Conservation (phyloP, 2,329 filamentous ascomycete genomes). For the Xylariaceae sp. region DNA sequence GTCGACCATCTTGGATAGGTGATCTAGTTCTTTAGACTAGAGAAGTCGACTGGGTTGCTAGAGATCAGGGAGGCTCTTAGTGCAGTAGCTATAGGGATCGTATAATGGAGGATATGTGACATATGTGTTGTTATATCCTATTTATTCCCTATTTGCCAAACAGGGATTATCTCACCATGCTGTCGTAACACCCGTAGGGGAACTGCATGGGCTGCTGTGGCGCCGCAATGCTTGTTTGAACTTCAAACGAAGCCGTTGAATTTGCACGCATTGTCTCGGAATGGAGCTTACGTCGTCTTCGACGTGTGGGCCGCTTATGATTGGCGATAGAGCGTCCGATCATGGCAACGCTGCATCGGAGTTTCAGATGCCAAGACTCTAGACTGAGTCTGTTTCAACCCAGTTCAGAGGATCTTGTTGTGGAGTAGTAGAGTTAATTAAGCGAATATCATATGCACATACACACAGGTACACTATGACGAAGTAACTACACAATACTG, state of each 20-base stretch:
- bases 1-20: too few relatives aligned
- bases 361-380: slow-evolving; percentile 27
- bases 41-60: too few relatives aligned
- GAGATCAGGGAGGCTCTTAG: too few relatives aligned
- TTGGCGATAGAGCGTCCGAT: not conserved
- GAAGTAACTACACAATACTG: too few relatives aligned
- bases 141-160: too few relatives aligned
- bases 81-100: too few relatives aligned
- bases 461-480: not conserved
- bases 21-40: too few relatives aligned
- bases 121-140: too few relatives aligned
- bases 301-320: not conserved
- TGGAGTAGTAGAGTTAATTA: not conserved
- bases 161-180: too few relatives aligned
- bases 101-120: too few relatives aligned
- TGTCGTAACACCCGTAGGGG: too few relatives aligned
- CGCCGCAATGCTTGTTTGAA: slow-evolving; percentile 9
- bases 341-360: not conserved
- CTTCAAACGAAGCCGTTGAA: not conserved
- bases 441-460: not conserved
- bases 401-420: not conserved
- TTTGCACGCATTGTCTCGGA: not conserved
- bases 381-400: slow-evolving; percentile 22
- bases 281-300: not conserved
- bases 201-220: not conserved